phyloP scores from a whole-genome alignment of 805 yeast genomes.

The Ogataea siamensis region DNA sequence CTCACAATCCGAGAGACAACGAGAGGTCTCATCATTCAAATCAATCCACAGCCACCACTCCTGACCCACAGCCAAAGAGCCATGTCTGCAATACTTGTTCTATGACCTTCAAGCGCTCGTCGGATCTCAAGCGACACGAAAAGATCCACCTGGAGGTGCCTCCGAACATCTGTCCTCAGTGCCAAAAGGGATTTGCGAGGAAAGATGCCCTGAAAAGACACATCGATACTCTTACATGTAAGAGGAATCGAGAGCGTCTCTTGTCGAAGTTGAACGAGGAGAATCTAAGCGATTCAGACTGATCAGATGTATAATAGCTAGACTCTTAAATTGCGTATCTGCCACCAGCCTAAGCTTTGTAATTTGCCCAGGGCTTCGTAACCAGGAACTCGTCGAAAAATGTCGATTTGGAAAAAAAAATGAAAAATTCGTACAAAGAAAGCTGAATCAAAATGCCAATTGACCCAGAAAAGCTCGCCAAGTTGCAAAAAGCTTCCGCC shows the following conservation, averaged over 20 bases:
- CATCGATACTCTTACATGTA: constrained; percentile 70
- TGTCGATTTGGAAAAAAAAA: constrained; percentile 13
- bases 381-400: constrained; percentile 17
- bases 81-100: constrained; percentile 58
- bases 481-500: constrained; percentile 81
- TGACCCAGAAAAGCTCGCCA: constrained; percentile 93
- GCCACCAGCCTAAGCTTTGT: background rate
- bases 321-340: background rate
- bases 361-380: constrained; percentile 11
- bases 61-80: constrained; percentile 5
- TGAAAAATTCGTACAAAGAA: constrained; percentile 13
- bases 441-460: constrained; percentile 56
- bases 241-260: constrained; percentile 61
- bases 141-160: constrained; percentile 69
- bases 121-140: constrained; percentile 72
- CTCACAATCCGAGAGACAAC: background rate
- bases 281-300: constrained; percentile 8
- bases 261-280: constrained; percentile 19
- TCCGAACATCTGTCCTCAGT: constrained; percentile 70
- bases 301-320: constrained; percentile 5
- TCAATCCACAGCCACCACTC: constrained; percentile 1
- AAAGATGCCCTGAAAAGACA: constrained; percentile 81
- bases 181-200: constrained; percentile 83
- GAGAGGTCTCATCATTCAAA: background rate
- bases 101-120: constrained; percentile 62